Evolutionary conservation across 352 stramenopile species (phyloP).

Genomic region (Elongisporangium anandrum): DNA sequence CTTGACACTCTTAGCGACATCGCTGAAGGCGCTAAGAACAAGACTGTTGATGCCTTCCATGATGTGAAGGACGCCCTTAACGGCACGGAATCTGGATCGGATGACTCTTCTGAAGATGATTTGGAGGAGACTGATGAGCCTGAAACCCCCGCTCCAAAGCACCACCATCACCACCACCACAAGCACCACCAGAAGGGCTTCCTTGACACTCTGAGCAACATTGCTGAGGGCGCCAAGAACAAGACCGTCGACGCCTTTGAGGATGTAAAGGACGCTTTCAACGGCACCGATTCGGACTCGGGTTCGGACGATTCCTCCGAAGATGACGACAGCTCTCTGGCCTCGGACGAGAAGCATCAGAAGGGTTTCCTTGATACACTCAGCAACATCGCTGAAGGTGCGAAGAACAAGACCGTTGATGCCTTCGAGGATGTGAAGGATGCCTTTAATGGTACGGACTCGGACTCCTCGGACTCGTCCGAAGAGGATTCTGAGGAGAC

Average conservation of each 20-base stretch:
- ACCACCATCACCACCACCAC: too few relatives aligned
- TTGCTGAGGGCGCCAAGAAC: constrained; percentile 20
- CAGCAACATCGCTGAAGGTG: constrained; percentile 16
- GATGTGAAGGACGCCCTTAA: constrained; percentile 20
- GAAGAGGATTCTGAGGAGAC: constrained; percentile 14
- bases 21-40: constrained; percentile 13
- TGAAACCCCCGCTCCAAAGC: too few relatives aligned
- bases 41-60: constrained; percentile 12
- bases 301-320: neutral
- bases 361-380: constrained; percentile 13
- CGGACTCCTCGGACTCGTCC: constrained; percentile 9
- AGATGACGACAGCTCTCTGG: constrained; percentile 3
- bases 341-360: constrained; percentile 7
- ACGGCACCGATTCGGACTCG: constrained; percentile 9
- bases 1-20: neutral
- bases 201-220: constrained; percentile 9
- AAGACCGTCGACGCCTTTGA: constrained; percentile 18
- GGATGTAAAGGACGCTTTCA: constrained; percentile 14
- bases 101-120: constrained; percentile 10
- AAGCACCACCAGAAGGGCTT: constrained; percentile 21
- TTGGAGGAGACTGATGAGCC: too few relatives aligned
- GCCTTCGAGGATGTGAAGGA: constrained; percentile 17
- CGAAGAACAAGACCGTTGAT: constrained; percentile 18
- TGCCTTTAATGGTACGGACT: constrained; percentile 16
- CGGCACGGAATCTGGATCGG: constrained; percentile 11